A percentile compares a stretch with the other conserved stretches of the same genome.
Evolutionary conservation across 805 yeast species (phyloP).

Genomic region (Wickerhamomyces tratensis): DNA sequence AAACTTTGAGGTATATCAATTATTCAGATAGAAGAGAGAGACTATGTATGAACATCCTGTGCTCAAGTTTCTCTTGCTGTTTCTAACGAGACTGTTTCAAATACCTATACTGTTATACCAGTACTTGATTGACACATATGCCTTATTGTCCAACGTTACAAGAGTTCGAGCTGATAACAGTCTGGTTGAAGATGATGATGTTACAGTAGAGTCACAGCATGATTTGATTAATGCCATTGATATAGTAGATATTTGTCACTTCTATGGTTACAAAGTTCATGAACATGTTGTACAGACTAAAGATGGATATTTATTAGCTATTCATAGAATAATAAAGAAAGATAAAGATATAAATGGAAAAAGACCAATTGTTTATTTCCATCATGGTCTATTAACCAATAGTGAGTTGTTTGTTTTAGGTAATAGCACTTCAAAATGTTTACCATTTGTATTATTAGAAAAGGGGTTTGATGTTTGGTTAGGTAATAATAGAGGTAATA

Average conservation of each 20-base stretch:
- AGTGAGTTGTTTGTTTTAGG: slow-evolving; percentile 51
- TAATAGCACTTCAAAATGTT: slow-evolving; percentile 29
- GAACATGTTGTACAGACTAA: slow-evolving; percentile 58
- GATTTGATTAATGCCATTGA: slow-evolving; percentile 16
- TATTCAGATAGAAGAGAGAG: too few species aligned
- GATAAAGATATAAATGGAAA: not conserved
- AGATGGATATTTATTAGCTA: slow-evolving; percentile 60
- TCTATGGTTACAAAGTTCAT: slow-evolving; percentile 57
- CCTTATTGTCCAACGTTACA: slow-evolving; percentile 38
- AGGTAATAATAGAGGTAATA: slow-evolving; percentile 89
- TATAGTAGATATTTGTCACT: slow-evolving; percentile 42
- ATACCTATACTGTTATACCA: slow-evolving; percentile 2
- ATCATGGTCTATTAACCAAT: slow-evolving; percentile 76
- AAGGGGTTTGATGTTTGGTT: slow-evolving; percentile 91
- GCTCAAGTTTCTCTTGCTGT: too few species aligned
- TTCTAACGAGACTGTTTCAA: not conserved
- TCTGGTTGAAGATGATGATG: not conserved
- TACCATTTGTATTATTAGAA: slow-evolving; percentile 71
- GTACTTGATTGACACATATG: slow-evolving; percentile 4
- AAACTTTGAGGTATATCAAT: too few species aligned
- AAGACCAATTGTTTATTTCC: slow-evolving; percentile 54
- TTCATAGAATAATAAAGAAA: slow-evolving; percentile 40
- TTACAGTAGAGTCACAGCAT: slow-evolving; percentile 5
- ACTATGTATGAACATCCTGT: not conserved
- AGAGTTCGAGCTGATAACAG: slow-evolving; percentile 26